Conservation (phyloP, 139 green algal genomes). For the Ulvella scutata region DNA sequence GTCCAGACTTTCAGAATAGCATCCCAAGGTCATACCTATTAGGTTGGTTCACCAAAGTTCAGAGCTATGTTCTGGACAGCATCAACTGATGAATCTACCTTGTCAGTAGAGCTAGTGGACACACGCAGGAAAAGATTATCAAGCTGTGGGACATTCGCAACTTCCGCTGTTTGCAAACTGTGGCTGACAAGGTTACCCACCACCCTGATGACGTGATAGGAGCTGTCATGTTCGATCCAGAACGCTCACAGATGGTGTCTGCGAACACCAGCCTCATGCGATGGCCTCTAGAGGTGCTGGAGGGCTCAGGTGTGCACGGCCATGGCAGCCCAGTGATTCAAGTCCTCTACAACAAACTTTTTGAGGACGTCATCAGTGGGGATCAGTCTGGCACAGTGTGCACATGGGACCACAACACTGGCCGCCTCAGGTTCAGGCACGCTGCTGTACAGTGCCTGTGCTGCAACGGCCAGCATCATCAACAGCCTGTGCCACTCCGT, state of each 20-base stretch:
- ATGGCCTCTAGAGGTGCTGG: slow-evolving; percentile 6
- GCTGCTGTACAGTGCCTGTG: too few relatives aligned
- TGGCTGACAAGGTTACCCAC: slow-evolving; percentile 32
- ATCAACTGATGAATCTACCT: too few relatives aligned
- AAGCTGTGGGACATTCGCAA: slow-evolving; percentile 64
- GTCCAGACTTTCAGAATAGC: too few relatives aligned
- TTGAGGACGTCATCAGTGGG: slow-evolving; percentile 32
- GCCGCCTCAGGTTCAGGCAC: slow-evolving; percentile 29
- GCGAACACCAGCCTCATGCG: slow-evolving; percentile 17
- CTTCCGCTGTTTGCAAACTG: slow-evolving; percentile 50
- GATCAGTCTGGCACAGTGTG: slow-evolving; percentile 32
- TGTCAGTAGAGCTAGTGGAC: too few relatives aligned
- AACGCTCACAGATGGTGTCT: slow-evolving; percentile 17
- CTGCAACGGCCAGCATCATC: too few relatives aligned
- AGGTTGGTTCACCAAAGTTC: too few relatives aligned
- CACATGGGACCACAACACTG: slow-evolving; percentile 32
- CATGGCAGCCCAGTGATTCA: slow-evolving; percentile 10
- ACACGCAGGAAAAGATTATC: background rate
- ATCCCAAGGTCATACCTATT: too few relatives aligned
- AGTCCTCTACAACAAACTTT: slow-evolving; percentile 36
- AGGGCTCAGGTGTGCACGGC: slow-evolving; percentile 4
- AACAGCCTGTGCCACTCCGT: too few relatives aligned
- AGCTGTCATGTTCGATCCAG: slow-evolving; percentile 23
- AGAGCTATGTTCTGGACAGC: too few relatives aligned
- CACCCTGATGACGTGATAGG: slow-evolving; percentile 23